Evolutionary conservation across 371 early-diverging fungal species (phyloP).

Genomic region (Mucor lusitanicus): DNA sequence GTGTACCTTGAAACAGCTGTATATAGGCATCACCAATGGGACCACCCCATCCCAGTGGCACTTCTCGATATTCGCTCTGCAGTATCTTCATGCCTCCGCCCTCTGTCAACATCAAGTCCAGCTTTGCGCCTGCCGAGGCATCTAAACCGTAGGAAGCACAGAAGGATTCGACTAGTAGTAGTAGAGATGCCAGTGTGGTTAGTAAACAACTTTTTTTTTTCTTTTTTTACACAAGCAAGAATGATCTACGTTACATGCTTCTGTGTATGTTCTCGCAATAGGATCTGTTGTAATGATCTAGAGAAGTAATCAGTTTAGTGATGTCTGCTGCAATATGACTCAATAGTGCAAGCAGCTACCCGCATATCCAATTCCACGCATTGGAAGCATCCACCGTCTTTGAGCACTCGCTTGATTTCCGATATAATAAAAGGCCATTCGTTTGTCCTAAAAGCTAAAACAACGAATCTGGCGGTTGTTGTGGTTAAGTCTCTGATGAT

Average conservation of each 20-base stretch:
- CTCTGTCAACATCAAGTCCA: constrained; percentile 29
- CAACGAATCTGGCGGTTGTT: constrained; percentile 24
- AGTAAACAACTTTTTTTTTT: neutral
- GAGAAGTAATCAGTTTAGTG: neutral
- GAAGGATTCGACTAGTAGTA: constrained; percentile 28
- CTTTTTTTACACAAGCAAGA: neutral
- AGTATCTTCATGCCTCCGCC: constrained; percentile 20
- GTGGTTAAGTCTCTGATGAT: neutral
- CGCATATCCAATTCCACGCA: constrained; percentile 42
- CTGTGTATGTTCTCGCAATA: constrained; percentile 12
- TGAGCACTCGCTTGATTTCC: constrained; percentile 38
- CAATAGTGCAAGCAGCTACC: constrained; percentile 8
- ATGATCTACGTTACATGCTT: constrained; percentile 17
- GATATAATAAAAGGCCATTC: constrained; percentile 39
- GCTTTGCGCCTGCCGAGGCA: constrained; percentile 32
- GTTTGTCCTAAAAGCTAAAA: constrained; percentile 33
- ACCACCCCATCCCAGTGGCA: constrained; percentile 45
- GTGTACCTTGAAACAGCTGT: constrained; percentile 44
- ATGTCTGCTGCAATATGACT: neutral
- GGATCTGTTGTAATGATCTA: constrained; percentile 19
- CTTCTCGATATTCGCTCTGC: constrained; percentile 40
- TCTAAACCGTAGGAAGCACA: constrained; percentile 28
- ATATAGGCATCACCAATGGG: constrained; percentile 36
- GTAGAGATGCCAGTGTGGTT: neutral
- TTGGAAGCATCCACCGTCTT: constrained; percentile 41